A percentile compares a stretch with the other conserved stretches of the same genome.
Conservation (phyloP, 2,329 filamentous ascomycete genomes). For the Pseudogymnoascus sp. region DNA sequence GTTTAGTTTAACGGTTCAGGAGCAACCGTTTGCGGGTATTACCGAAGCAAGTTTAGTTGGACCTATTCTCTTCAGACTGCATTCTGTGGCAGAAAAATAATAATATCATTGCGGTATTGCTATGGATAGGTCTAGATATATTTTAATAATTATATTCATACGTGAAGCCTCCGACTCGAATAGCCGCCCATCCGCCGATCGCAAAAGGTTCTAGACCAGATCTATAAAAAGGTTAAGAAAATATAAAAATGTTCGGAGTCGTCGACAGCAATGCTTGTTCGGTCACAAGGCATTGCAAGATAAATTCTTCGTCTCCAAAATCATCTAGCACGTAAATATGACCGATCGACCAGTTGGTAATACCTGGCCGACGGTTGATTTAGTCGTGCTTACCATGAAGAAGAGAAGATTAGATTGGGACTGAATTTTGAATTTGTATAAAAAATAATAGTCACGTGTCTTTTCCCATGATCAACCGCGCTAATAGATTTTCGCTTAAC, state of each 20-base stretch:
- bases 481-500: slow-evolving; percentile 6
- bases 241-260: slow-evolving; percentile 6
- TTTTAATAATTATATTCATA: background rate
- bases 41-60: slow-evolving; percentile 3
- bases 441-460: background rate
- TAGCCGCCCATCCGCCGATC: background rate
- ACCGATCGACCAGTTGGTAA: slow-evolving; percentile 24
- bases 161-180: background rate
- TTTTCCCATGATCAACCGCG: slow-evolving; percentile 11
- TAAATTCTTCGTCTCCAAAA: background rate
- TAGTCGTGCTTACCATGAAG: slow-evolving; percentile 23
- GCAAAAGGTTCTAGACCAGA: background rate
- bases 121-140: background rate
- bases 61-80: background rate
- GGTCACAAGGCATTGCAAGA: background rate
- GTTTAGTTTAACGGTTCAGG: background rate
- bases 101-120: background rate
- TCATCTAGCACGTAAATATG: slow-evolving; percentile 26
- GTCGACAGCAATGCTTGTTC: background rate
- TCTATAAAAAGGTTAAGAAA: background rate
- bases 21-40: slow-evolving; percentile 1
- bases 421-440: background rate
- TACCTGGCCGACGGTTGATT: slow-evolving; percentile 25
- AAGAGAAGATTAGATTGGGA: slow-evolving; percentile 10
- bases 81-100: background rate